Percentiles rank a stretch among this genome's conserved stretches.
These are phyloP conservation scores for Hanseniaspora vineae DNA, from an alignment of 805 yeast genomes.

Conservation along the genomic window DNA sequence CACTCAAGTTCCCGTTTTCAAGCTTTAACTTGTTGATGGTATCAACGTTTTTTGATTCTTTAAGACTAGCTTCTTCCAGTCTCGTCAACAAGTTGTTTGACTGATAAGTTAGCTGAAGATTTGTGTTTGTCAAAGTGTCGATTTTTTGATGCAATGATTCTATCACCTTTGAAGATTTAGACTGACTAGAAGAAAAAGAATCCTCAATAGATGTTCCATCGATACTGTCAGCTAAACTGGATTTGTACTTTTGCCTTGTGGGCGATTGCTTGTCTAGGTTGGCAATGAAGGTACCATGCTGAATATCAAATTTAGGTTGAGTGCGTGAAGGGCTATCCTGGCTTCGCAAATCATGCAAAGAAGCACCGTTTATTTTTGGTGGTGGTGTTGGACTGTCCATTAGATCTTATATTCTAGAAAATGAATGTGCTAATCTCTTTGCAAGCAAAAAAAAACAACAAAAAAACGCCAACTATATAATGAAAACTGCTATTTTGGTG, in stretches of 20 bases:
- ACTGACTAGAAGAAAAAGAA: neutral
- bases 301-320: conserved; percentile 4
- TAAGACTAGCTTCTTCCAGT: conserved; percentile 30
- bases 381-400: neutral
- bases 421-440: too few relatives aligned
- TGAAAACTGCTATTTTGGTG: too few relatives aligned
- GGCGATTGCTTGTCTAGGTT: neutral
- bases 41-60: conserved; percentile 36
- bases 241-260: neutral
- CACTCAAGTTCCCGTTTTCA: conserved; percentile 62
- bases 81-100: conserved; percentile 39
- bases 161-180: conserved; percentile 23
- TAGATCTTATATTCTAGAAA: too few relatives aligned
- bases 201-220: neutral
- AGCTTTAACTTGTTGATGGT: conserved; percentile 52
- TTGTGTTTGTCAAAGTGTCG: conserved; percentile 36
- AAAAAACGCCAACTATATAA: too few relatives aligned
- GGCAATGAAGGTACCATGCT: neutral
- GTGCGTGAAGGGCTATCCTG: neutral
- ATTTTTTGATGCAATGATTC: conserved; percentile 33
- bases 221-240: too few relatives aligned
- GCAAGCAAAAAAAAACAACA: too few relatives aligned
- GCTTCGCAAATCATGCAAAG: neutral
- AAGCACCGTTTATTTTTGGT: neutral
- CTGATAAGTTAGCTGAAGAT: conserved; percentile 25